phyloP scores from a whole-genome alignment of 2,329 filamentous ascomycete species.

The Didymella arachidicola region DNA sequence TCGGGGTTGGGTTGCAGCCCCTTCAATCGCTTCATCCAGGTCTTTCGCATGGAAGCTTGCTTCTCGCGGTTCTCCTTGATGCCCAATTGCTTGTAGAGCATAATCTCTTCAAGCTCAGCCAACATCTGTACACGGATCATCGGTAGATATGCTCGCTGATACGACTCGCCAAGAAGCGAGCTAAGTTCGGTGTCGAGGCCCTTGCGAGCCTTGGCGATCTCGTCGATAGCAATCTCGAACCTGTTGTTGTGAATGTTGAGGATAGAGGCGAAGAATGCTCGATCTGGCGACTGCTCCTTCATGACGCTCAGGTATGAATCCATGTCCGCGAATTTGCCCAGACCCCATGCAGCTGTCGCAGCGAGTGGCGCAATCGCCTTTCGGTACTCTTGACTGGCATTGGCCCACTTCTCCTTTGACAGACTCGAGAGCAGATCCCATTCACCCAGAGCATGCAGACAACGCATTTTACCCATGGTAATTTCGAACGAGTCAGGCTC shows the following conservation, averaged over 20 bases:
- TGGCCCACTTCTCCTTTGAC: slow-evolving; percentile 92
- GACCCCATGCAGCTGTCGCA: slow-evolving; percentile 94
- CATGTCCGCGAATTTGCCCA: slow-evolving; percentile 98
- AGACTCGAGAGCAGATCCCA: slow-evolving; percentile 93
- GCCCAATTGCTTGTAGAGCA: slow-evolving; percentile 89
- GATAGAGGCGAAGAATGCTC: slow-evolving; percentile 97
- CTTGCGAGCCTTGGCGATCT: slow-evolving; percentile 90
- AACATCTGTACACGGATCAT: slow-evolving; percentile 99
- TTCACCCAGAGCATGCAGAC: slow-evolving; percentile 93
- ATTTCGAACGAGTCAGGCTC: slow-evolving; percentile 82
- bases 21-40: slow-evolving; percentile 94
- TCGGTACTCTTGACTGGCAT: slow-evolving; percentile 85
- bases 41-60: slow-evolving; percentile 87
- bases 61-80: slow-evolving; percentile 75
- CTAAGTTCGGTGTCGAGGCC: slow-evolving; percentile 95
- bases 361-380: slow-evolving; percentile 91
- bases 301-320: slow-evolving; percentile 95
- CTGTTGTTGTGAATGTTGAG: slow-evolving; percentile 94
- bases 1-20: slow-evolving; percentile 97
- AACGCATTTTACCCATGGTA: slow-evolving; percentile 99
- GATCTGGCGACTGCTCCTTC: slow-evolving; percentile 90
- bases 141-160: slow-evolving; percentile 96
- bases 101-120: slow-evolving; percentile 96
- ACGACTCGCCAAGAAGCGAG: slow-evolving; percentile 96
- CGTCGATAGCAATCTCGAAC: slow-evolving; percentile 86